Evolutionary conservation across 441 rosid species (phyloP), one percentile per base, ranked within the genome.

Genomic region (Metrosideros polymorpha): DNA sequence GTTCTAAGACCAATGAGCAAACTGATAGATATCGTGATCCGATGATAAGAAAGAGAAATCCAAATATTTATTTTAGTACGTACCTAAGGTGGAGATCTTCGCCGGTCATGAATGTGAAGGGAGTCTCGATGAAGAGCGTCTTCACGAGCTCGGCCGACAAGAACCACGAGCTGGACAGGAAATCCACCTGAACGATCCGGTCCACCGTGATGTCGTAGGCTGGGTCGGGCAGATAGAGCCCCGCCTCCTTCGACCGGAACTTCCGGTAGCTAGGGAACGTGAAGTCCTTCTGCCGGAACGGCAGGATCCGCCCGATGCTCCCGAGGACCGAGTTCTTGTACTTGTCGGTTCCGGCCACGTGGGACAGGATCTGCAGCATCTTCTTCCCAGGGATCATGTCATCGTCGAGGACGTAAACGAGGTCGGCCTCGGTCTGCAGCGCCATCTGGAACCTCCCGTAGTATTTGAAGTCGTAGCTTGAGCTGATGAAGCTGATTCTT

Each of bases 41-140:
- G 47, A 71, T 71, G 0, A 42, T 25, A 12, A 10, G n/a, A 12
- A 25, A 71, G 47, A 27, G n/a, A 2, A 45, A 71, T 71, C 24
- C 50, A 75, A 66, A 57, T 29, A 57, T 82, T 39, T 29, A 57
- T 82, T 39, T 61, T 27, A 32, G 75, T 77, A 83, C 87, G 51
- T 87, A 95, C 99, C 99, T 97, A 25, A 97, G 93, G 89, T 97
- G 99, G 82, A 97, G 97, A 94, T 97, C 99, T 93, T 97, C 99
- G 4, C 99, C 99, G 1, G 99, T 97, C 89, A 91, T 89, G 93
- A 97, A 96, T 15, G 99, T 97, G 92, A 94, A 92, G 3, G 99
- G 99, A 1, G 93, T 94, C 82, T 97, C 99, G 18, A 94, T 93
- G 91, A 97, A 97, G 27, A 97, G 93, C 3, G 98, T 87, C 94